phyloP scores from a whole-genome alignment of 169 alveolate genomes.

The Babesia gibsoni region DNA sequence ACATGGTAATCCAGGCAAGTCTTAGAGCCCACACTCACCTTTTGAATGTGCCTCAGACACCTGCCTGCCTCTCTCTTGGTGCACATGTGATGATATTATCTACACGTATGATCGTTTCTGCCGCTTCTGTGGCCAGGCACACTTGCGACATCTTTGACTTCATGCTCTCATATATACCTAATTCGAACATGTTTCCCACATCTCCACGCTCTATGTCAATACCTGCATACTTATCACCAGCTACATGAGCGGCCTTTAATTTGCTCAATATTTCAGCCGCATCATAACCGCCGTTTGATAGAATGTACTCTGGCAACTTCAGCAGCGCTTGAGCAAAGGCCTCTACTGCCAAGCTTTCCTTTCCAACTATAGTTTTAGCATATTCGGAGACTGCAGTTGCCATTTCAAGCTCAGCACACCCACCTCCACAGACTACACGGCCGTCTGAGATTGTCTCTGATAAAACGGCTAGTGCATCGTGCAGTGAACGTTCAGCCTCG shows the following conservation, averaged over 20 bases:
- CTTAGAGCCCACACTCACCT: no score
- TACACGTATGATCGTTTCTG: constrained; percentile 97
- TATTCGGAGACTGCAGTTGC: constrained; percentile 94
- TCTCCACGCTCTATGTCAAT: constrained; percentile 89
- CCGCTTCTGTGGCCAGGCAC: constrained; percentile 98
- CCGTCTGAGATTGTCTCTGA: constrained; percentile 90
- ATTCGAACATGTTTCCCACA: constrained; percentile 91
- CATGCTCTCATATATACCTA: constrained; percentile 95
- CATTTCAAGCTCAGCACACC: constrained; percentile 97
- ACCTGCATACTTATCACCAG: constrained; percentile 90
- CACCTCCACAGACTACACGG: constrained; percentile 98
- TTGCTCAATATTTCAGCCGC: constrained; percentile 96
- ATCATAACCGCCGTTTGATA: constrained; percentile 98
- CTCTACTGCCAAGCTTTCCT: constrained; percentile 95
- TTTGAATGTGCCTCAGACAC: no score
- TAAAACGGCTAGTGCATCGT: constrained; percentile 98
- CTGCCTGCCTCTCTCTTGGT: constrained; percentile 90
- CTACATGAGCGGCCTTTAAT: constrained; percentile 91
- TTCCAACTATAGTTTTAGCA: constrained; percentile 93
- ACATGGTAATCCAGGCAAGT: no score
- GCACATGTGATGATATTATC: constrained; percentile 98
- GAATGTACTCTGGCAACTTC: constrained; percentile 94
- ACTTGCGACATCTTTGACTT: constrained; percentile 95
- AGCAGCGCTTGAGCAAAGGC: constrained; percentile 96
- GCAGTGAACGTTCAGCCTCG: constrained; percentile 99